phyloP scores from a whole-genome alignment of 257 asterid genomes.

The Scutellaria baicalensis region DNA sequence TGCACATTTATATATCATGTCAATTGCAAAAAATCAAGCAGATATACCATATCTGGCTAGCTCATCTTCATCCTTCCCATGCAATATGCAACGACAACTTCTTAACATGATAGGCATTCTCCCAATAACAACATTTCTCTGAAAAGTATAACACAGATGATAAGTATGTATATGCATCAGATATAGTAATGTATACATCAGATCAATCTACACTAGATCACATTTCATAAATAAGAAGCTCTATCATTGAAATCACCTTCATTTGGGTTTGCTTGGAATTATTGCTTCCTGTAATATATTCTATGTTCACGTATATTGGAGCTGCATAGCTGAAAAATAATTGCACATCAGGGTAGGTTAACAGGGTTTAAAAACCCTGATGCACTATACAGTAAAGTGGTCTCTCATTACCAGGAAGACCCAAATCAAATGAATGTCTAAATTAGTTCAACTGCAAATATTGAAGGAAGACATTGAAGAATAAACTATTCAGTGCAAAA shows the following conservation, averaged over 20 bases:
- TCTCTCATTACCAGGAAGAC: conserved; percentile 3
- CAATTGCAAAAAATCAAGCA: conserved; percentile 11
- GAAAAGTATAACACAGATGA: conserved; percentile 10
- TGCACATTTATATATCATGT: background rate
- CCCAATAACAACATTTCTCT: conserved; percentile 58
- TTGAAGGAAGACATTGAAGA: background rate
- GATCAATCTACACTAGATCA: background rate
- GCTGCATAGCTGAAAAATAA: conserved; percentile 72
- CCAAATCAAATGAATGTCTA: background rate
- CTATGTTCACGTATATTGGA: conserved; percentile 58
- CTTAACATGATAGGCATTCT: conserved; percentile 94
- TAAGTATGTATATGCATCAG: background rate
- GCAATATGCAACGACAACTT: conserved; percentile 60
- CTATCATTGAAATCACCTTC: conserved; percentile 26
- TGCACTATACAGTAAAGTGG: background rate
- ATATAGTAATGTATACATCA: background rate
- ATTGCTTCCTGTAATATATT: conserved; percentile 38
- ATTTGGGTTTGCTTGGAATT: background rate
- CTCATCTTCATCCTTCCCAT: conserved; percentile 86
- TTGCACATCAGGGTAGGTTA: background rate
- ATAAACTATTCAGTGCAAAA: background rate
- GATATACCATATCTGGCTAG: conserved; percentile 64
- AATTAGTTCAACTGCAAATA: background rate
- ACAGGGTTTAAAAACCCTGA: background rate
- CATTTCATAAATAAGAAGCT: conserved; percentile 1